Conservation (phyloP, 257 asterid genomes). For the Catharanthus roseus region DNA sequence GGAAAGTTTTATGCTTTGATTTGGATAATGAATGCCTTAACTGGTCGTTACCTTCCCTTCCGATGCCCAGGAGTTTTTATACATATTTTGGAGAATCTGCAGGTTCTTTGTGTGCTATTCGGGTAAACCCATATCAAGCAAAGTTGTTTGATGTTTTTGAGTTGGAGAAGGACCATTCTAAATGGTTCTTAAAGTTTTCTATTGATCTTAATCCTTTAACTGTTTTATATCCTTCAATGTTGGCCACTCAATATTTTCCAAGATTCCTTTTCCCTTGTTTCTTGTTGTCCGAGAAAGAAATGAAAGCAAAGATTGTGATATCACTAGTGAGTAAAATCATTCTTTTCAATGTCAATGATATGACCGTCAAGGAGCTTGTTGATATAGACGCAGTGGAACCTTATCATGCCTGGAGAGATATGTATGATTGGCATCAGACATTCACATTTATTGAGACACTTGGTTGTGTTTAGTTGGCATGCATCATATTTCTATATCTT, state of each 20-base stretch:
- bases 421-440: slow-evolving; percentile 10
- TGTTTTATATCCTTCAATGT: slow-evolving; percentile 4
- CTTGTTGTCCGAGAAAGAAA: slow-evolving; percentile 5
- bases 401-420: slow-evolving; percentile 1
- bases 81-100: slow-evolving; percentile 11
- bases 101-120: slow-evolving; percentile 4
- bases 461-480: not conserved
- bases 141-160: slow-evolving; percentile 9
- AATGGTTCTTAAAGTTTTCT: slow-evolving; percentile 11
- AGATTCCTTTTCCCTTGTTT: not conserved
- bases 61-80: not conserved
- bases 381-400: not conserved
- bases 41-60: not conserved
- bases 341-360: not conserved
- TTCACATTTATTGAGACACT: slow-evolving; percentile 2
- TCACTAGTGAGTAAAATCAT: not conserved
- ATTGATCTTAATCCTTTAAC: slow-evolving; percentile 8
- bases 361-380: slow-evolving; percentile 9
- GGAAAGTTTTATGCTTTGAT: slow-evolving; percentile 10
- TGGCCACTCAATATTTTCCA: not conserved
- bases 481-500: not conserved
- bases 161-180: slow-evolving; percentile 6
- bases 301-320: not conserved
- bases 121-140: no score
- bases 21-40: not conserved